These are phyloP conservation scores for Xanthoparmelia taractica DNA, from an alignment of 495 filamentous ascomycete species.

Conservation along the genomic window DNA sequence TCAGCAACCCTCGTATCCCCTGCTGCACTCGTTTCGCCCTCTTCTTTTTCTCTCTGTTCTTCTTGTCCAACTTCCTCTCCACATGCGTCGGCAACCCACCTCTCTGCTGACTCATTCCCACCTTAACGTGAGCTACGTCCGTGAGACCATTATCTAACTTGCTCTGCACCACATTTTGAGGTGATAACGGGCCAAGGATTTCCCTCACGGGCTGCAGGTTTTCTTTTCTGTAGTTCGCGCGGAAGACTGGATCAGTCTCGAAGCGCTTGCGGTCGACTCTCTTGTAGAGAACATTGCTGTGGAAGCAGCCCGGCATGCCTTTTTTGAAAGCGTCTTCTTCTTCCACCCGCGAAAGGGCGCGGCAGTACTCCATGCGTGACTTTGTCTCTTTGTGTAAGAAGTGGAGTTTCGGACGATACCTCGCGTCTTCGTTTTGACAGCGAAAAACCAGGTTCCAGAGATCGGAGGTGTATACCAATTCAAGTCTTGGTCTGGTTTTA, in stretches of 20 bases:
- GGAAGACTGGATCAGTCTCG: constrained; percentile 11
- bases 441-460: constrained; percentile 26
- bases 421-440: constrained; percentile 6
- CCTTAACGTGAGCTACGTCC: not conserved
- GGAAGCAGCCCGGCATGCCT: constrained; percentile 6
- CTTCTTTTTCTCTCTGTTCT: not conserved
- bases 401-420: not conserved
- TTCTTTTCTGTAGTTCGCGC: constrained; percentile 1
- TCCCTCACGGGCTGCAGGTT: constrained; percentile 1
- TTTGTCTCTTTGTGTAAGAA: not conserved
- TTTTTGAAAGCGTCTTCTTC: not conserved
- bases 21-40: not conserved
- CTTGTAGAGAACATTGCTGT: constrained; percentile 15
- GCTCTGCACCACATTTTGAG: not conserved
- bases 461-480: constrained; percentile 43
- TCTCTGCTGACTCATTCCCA: not conserved
- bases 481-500: constrained; percentile 17
- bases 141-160: not conserved
- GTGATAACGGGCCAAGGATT: not conserved
- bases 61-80: not conserved
- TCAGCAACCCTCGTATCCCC: not conserved
- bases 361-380: constrained; percentile 7
- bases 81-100: not conserved
- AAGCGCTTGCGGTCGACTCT: constrained; percentile 14
- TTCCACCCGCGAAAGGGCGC: constrained; percentile 1